Evolutionary conservation across 2,329 filamentous ascomycete species (phyloP), one percentile per base, ranked within the genome.

Genomic region (Talaromyces sp.): DNA sequence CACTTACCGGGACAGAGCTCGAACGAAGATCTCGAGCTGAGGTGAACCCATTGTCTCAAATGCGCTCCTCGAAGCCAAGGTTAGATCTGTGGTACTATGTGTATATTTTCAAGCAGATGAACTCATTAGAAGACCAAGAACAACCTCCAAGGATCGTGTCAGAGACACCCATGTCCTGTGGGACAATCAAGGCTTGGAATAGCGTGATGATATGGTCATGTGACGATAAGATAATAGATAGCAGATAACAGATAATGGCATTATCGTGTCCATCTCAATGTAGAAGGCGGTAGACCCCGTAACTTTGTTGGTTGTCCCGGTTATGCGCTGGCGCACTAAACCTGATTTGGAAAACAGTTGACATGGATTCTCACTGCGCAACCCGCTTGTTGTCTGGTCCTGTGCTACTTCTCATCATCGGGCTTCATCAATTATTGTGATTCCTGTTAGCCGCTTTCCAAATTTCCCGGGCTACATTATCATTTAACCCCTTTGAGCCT

Each of bases 1-100:
- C 17, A 62, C 52, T 51, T 71, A 77, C 75, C 74, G 74, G 29
- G 76, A 78, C 36, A 77, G 54, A 16, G 72, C 72, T 54, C 61
- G 71, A 33, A 72, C 59, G 50, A 78, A 72, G 40, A 68, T 56
- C 57, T 72, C 68, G 16, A 63, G 49, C 51, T 73, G 68, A 7
- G 68, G 60, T n/a, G 16, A 42, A 39, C 33, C 27, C 57, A 62
- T 63, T 4, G 20, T 20, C 32, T 7, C 13, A 4, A 27, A 9
- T 24, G 3, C 13, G 19, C 17, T 20, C 27, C 13, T 16, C 27
- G 20, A 8, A 32, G 8, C 20, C 1, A 1, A 9, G 3, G 1
- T 5, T n/a, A 32, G n/a, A n/a, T 7, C 16, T 5, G n/a, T 10
- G 11, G 11, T 10, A 20, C 11, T n/a, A n/a, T 14, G 11, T 14